Evolutionary conservation across 495 filamentous ascomycete genomes (phyloP), one percentile per base, ranked within the genome.

Genomic region (Aspergillus kassunensis): DNA sequence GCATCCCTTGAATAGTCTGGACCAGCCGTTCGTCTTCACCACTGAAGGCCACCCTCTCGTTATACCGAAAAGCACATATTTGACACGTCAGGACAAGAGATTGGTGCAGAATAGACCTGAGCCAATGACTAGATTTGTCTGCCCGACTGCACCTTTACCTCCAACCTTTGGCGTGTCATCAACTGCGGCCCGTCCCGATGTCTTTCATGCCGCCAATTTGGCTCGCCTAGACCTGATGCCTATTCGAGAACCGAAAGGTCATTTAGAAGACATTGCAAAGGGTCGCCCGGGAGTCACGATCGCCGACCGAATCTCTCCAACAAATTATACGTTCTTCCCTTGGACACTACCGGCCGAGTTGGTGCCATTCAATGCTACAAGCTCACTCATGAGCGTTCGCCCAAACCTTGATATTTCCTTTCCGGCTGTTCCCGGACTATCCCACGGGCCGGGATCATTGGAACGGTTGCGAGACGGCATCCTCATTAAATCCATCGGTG

Each of bases 31-130:
- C 71, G 91, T 98, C 6, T 97, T 98, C 63, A 89, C 87, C 19
- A 98, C 93, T 0, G 93, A 98, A 69, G 93, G 91, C 2, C 93
- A 98, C 72, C 93, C 93, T 5, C 74, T 98, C 21, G 80, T 97
- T 15, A 85, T 98, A 47, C 93, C 89, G 4, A 81, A 68, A 59
- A 83, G 56, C 44, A 52, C 47, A 24, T 51, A 49, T 13, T 31
- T 63, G 19, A 9, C 29, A 34, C 34, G 45, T 25, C 16, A 13
- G 29, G 60, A 41, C n/a, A 54, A 54, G 41, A 50, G 55, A 34
- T 30, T 15, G 8, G 7, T 21, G 3, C 15, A 12, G 33, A 13
- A 55, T 57, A 36, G 13, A 3, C 20, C 27, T 16, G n/a, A 49
- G 15, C 13, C n/a, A 6, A 29, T 49, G 16, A 43, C 42, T n/a